phyloP scores from a whole-genome alignment of 139 green algal genomes.

The Chlorella ohadii region DNA sequence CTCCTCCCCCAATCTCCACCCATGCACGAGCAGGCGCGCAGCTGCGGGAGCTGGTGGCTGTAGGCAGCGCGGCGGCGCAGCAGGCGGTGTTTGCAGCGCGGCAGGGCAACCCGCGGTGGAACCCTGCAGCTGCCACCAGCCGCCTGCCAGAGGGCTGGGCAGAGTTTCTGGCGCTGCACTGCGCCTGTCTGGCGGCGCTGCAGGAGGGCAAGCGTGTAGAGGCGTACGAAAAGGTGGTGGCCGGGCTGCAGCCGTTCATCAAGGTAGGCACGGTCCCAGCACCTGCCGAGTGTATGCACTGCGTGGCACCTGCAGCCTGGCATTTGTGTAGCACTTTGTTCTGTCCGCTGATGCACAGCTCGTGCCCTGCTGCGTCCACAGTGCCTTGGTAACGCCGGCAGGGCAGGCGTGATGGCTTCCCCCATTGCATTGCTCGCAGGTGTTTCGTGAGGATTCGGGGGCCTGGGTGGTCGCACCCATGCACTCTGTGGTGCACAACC shows the following conservation, averaged over 20 bases:
- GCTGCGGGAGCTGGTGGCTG: slow-evolving; percentile 21
- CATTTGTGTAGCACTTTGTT: too few relatives aligned
- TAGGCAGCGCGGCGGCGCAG: slow-evolving; percentile 12
- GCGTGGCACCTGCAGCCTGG: too few relatives aligned
- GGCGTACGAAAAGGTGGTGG: slow-evolving; percentile 49
- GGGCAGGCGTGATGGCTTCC: too few relatives aligned
- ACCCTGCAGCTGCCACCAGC: slow-evolving; percentile 9
- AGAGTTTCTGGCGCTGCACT: slow-evolving; percentile 48
- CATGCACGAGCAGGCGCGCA: slow-evolving; percentile 23
- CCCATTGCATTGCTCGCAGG: too few relatives aligned
- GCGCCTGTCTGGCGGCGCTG: slow-evolving; percentile 34
- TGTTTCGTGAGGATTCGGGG: slow-evolving; percentile 52
- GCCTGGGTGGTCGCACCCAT: slow-evolving; percentile 60
- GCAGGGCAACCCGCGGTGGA: slow-evolving; percentile 32
- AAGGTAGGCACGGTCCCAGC: slow-evolving; percentile 1
- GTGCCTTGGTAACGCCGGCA: too few relatives aligned
- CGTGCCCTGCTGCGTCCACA: not conserved
- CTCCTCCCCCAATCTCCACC: too few relatives aligned
- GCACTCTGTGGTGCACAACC: slow-evolving; percentile 56
- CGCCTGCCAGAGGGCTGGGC: slow-evolving; percentile 42
- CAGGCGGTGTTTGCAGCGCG: slow-evolving; percentile 26
- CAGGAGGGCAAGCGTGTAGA: slow-evolving; percentile 39
- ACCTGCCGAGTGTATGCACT: too few relatives aligned
- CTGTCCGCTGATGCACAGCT: not conserved
- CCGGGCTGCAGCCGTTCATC: slow-evolving; percentile 43